These are phyloP conservation scores for Pelargonium citronellum DNA, from an alignment of 441 rosid species.

Conservation along the genomic window DNA sequence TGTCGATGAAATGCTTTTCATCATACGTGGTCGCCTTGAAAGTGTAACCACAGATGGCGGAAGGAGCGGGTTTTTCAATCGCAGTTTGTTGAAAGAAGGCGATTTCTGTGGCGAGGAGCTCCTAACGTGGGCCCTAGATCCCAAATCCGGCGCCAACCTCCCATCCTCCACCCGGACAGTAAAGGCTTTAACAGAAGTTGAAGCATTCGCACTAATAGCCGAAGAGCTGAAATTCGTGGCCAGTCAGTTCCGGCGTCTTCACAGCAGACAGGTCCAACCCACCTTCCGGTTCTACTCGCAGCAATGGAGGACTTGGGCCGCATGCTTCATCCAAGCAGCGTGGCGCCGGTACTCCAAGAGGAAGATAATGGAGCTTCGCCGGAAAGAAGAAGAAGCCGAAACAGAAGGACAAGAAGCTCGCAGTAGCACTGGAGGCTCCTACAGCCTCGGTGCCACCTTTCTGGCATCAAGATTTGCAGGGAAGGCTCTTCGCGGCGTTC, in stretches of 20 bases:
- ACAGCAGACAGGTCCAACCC: constrained; percentile 93
- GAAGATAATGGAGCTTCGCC: constrained; percentile 62
- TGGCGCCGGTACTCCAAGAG: constrained; percentile 86
- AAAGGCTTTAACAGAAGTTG: constrained; percentile 74
- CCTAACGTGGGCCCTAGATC: constrained; percentile 92
- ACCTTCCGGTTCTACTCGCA: constrained; percentile 92
- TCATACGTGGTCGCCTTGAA: constrained; percentile 90
- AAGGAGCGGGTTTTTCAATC: constrained; percentile 90
- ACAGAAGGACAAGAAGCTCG: constrained; percentile 39
- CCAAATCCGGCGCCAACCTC: constrained; percentile 71
- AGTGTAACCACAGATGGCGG: constrained; percentile 96
- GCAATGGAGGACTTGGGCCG: constrained; percentile 99
- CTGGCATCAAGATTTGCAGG: constrained; percentile 91
- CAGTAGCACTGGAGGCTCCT: constrained; percentile 35
- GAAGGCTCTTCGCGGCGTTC: constrained; percentile 82
- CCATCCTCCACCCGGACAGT: constrained; percentile 93
- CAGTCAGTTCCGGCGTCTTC: constrained; percentile 81
- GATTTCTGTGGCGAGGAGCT: constrained; percentile 95
- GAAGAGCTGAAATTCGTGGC: constrained; percentile 96
- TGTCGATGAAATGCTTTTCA: constrained; percentile 94
- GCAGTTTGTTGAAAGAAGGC: constrained; percentile 69
- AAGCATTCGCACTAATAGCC: constrained; percentile 76
- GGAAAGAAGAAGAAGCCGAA: constrained; percentile 64
- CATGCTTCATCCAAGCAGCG: constrained; percentile 91
- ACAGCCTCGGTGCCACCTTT: constrained; percentile 79